Base-by-base conservation (phyloP, 2,329 filamentous ascomycete genomes). In the Massarina eburnea region DNA sequence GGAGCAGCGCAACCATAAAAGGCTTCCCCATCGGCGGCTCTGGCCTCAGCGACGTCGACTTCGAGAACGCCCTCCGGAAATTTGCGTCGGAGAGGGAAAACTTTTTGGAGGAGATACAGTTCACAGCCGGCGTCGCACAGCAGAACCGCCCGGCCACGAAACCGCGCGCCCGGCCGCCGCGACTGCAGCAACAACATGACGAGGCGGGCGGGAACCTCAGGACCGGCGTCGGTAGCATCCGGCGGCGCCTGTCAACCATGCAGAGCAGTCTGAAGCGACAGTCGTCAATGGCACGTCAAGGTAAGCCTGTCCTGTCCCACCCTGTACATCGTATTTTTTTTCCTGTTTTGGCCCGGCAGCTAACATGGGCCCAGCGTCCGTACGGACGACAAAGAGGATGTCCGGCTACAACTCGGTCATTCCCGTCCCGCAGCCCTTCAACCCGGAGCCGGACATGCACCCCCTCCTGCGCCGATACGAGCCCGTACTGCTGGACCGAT, bases 361-460 rank as follows among this genome's bases (percentile, higher is more conserved):
- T 68, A 49, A 64, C 56, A 52, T 55, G 51, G 46, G 48, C 54
- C 39, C 46, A 62, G 81, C 81, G 52, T 89, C 86, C 19, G 79
- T 86, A 52, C 85, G 91, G 58, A 96, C 91, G 4, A 85, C 91
- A 29, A 94, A 85, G 73, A 84, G 94, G 59, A 76, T 97, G 55
- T 97, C 92, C 71, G 95, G 95, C 68, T 99, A 99, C 73, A 97
- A 97, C 70, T 96, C 94, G 1, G 94, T 99, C 41, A 97, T 99
- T 43, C 94, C 94, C 12, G 85, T 84, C 2, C 94, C 94, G 10
- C 90, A 97, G 69, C 92, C 92, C 8, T 83, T 97, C 53, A 89
- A 95, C 46, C 83, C 86, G 41, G 88, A 92, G 48, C 90, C 91
- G 15, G 84, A 95, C 54, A 96, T 96, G 90, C 94, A 99, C 70